These are phyloP conservation scores for Sicyos edulis DNA, from an alignment of 306 rosid genomes.

Conservation along the genomic window DNA sequence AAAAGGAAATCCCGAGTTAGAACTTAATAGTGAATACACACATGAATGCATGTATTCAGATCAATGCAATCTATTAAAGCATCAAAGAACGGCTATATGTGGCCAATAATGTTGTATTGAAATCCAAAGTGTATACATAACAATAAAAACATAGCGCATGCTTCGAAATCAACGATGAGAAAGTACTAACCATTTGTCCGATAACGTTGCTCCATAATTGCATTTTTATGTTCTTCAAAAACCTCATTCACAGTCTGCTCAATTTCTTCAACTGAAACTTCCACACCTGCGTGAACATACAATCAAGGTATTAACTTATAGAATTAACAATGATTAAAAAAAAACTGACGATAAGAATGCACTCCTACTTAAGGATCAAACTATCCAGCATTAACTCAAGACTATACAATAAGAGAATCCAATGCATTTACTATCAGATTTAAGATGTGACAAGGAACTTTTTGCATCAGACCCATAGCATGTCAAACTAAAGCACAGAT, in stretches of 20 bases:
- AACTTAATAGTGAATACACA: not conserved
- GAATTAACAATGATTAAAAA: not conserved
- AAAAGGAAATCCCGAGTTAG: not conserved
- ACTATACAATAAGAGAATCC: not conserved
- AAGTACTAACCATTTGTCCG: constrained; percentile 52
- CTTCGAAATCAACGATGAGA: not conserved
- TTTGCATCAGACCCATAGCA: not conserved
- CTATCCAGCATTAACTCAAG: not conserved
- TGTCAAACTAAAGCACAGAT: not conserved
- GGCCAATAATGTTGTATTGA: not conserved
- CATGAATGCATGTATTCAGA: not conserved
- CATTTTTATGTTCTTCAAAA: constrained; percentile 60
- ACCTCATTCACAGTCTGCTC: constrained; percentile 50
- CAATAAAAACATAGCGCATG: not conserved
- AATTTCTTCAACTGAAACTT: constrained; percentile 74
- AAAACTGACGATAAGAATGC: not conserved
- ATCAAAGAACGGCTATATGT: not conserved
- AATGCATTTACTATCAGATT: not conserved
- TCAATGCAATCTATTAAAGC: not conserved
- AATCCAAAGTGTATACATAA: not conserved
- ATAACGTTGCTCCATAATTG: constrained; percentile 69
- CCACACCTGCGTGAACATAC: constrained; percentile 52
- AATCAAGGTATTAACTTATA: not conserved
- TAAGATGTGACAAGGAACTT: not conserved
- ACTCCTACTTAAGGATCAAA: not conserved